Percentiles rank a stretch among this genome's conserved stretches.
Evolutionary conservation across 1,139 yeast genomes (phyloP).

Genomic region (Protomyces macrosporus): DNA sequence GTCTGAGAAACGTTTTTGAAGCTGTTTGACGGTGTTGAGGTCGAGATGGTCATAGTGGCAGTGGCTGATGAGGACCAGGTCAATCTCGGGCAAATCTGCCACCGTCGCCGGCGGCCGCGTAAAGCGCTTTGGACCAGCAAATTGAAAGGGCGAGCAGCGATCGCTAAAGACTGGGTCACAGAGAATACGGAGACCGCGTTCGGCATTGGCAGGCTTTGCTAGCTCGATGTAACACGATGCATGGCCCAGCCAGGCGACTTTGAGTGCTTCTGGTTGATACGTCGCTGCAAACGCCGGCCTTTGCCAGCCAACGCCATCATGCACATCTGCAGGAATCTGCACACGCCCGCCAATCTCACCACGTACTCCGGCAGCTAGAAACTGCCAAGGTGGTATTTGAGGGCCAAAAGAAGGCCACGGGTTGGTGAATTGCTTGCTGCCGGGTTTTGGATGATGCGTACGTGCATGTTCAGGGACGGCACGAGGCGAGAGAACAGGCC

Average conservation of each 20-base stretch:
- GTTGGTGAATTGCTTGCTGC: conserved; percentile 9
- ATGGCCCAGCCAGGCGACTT: conserved; percentile 32
- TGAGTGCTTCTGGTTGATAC: neutral
- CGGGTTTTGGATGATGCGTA: conserved; percentile 11
- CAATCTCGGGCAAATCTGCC: conserved; percentile 58
- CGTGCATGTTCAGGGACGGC: conserved; percentile 9
- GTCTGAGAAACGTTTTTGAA: conserved; percentile 22
- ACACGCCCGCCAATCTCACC: conserved; percentile 13
- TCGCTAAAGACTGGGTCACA: conserved; percentile 30
- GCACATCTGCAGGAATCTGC: conserved; percentile 4
- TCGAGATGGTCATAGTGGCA: conserved; percentile 50
- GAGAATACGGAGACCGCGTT: conserved; percentile 27
- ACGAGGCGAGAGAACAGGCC: neutral
- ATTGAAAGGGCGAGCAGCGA: conserved; percentile 40
- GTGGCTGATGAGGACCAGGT: conserved; percentile 76
- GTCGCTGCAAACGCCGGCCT: neutral
- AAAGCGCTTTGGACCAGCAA: conserved; percentile 75
- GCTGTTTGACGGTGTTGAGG: conserved; percentile 18
- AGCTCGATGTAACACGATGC: conserved; percentile 30
- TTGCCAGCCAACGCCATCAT: conserved; percentile 8
- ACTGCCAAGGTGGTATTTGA: neutral
- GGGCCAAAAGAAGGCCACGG: conserved; percentile 21
- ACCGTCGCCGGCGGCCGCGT: conserved; percentile 64
- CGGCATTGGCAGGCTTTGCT: conserved; percentile 8
- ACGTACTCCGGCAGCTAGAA: neutral